Conservation (phyloP, 768 basidiomycete genomes). For the Lactarius hatsudake region DNA sequence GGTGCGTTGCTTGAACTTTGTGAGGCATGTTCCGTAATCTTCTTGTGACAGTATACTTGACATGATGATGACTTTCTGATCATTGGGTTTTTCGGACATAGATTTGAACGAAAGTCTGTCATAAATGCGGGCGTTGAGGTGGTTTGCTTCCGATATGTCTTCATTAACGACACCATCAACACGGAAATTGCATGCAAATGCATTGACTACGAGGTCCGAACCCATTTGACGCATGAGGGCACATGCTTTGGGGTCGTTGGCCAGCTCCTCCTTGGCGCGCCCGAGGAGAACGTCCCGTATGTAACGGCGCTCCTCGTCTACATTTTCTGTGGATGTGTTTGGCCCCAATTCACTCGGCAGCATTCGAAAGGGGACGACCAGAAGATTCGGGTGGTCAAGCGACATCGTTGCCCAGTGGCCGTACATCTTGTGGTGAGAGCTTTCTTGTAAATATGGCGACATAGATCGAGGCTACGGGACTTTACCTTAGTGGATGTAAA, state of each 20-base stretch:
- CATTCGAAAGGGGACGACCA: slow-evolving; percentile 41
- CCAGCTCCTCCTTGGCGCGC: slow-evolving; percentile 18
- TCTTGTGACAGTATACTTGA: slow-evolving; percentile 36
- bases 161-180: slow-evolving; percentile 35
- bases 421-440: slow-evolving; percentile 30
- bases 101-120: slow-evolving; percentile 36
- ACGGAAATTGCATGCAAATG: slow-evolving; percentile 45
- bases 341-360: slow-evolving; percentile 37
- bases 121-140: slow-evolving; percentile 41
- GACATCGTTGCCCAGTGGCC: slow-evolving; percentile 44
- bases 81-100: slow-evolving; percentile 32
- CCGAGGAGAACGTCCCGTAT: slow-evolving; percentile 23
- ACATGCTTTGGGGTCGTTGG: slow-evolving; percentile 18
- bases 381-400: slow-evolving; percentile 32
- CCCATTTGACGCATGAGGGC: slow-evolving; percentile 23
- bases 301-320: slow-evolving; percentile 31
- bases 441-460: not conserved
- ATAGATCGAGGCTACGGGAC: not conserved
- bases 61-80: slow-evolving; percentile 29
- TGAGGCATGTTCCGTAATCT: slow-evolving; percentile 38
- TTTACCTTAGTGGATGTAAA: slow-evolving; percentile 39
- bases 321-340: slow-evolving; percentile 18
- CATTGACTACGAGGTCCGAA: slow-evolving; percentile 44
- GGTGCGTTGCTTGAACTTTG: slow-evolving; percentile 39
- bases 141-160: slow-evolving; percentile 43